Evolutionary conservation across 192 early-diverging fungal species (phyloP).

Genomic region (Rhizophagus prolifer): DNA sequence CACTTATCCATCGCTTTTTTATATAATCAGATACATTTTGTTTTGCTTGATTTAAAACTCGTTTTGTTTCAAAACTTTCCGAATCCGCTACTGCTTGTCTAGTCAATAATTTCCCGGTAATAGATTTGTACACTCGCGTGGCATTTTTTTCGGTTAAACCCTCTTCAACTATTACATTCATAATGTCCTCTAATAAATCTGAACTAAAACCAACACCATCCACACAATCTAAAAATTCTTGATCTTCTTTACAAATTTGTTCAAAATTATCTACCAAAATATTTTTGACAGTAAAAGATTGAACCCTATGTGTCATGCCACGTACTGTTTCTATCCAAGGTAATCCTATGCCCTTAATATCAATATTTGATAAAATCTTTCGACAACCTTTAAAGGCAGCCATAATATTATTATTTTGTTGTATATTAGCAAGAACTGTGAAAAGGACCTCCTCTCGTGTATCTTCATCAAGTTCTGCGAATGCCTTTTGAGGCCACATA

Average conservation of each 20-base stretch:
- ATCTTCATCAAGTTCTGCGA: conserved; percentile 26
- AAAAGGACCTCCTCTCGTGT: conserved; percentile 25
- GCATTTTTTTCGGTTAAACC: conserved; percentile 26
- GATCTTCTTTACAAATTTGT: conserved; percentile 19
- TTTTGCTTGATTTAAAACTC: conserved; percentile 15
- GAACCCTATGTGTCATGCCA: conserved; percentile 6
- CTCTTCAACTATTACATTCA: conserved; percentile 20
- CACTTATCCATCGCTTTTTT: conserved; percentile 20
- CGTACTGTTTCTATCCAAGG: conserved; percentile 30
- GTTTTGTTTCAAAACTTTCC: conserved; percentile 26
- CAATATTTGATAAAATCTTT: conserved; percentile 12
- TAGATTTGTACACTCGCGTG: conserved; percentile 2
- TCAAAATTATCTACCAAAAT: conserved; percentile 29
- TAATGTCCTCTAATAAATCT: conserved; percentile 31
- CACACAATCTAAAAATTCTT: conserved; percentile 31
- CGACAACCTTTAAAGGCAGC: conserved; percentile 23
- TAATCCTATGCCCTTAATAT: conserved; percentile 25
- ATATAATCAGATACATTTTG: conserved; percentile 29
- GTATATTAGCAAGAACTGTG: conserved; percentile 20
- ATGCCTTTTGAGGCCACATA: conserved; percentile 30
- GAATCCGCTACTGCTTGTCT: conserved; percentile 17
- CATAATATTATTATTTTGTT: conserved; percentile 25
- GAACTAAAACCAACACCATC: conserved; percentile 28
- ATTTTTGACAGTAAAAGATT: neutral
- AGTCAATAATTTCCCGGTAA: conserved; percentile 26